phyloP scores from a whole-genome alignment of 2,329 filamentous ascomycete genomes.

The Dichotomopilus funicola region DNA sequence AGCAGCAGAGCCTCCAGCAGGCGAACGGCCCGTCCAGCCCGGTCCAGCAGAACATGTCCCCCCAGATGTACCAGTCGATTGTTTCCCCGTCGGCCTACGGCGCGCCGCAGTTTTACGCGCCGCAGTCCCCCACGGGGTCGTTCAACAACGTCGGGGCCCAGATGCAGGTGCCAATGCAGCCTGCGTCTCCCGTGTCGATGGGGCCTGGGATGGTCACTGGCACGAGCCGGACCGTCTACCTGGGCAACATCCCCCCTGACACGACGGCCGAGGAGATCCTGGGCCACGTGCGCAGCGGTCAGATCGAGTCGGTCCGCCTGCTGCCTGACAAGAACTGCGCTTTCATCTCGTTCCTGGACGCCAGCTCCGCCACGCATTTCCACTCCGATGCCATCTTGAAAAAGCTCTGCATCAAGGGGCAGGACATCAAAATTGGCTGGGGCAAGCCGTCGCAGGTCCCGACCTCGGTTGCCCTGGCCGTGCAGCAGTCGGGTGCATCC shows the following conservation, averaged over 20 bases:
- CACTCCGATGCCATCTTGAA: constrained; percentile 99
- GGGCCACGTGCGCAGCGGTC: constrained; percentile 90
- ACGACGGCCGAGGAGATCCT: constrained; percentile 95
- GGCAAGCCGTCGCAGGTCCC: constrained; percentile 97
- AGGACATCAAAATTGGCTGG: constrained; percentile 99
- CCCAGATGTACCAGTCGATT: constrained; percentile 76
- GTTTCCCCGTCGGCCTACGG: constrained; percentile 81
- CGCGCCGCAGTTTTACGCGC: constrained; percentile 71
- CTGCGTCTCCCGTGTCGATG: constrained; percentile 69
- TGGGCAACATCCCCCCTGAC: constrained; percentile 97
- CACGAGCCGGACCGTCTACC: constrained; percentile 92
- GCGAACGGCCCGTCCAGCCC: constrained; percentile 65
- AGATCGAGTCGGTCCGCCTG: constrained; percentile 97
- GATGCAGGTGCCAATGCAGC: constrained; percentile 50
- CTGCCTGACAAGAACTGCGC: constrained; percentile 99
- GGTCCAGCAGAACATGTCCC: constrained; percentile 69
- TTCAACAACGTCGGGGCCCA: constrained; percentile 55
- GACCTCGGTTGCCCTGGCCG: constrained; percentile 91
- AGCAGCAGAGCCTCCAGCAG: constrained; percentile 47
- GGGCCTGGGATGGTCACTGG: constrained; percentile 76
- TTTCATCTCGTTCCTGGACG: constrained; percentile 98
- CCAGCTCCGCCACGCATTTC: constrained; percentile 96
- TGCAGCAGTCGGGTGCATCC: constrained; percentile 94
- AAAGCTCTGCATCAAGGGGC: constrained; percentile 96
- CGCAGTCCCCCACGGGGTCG: constrained; percentile 79